phyloP scores from a whole-genome alignment of 2,329 filamentous ascomycete species.

The Aspergillus caelatus region DNA sequence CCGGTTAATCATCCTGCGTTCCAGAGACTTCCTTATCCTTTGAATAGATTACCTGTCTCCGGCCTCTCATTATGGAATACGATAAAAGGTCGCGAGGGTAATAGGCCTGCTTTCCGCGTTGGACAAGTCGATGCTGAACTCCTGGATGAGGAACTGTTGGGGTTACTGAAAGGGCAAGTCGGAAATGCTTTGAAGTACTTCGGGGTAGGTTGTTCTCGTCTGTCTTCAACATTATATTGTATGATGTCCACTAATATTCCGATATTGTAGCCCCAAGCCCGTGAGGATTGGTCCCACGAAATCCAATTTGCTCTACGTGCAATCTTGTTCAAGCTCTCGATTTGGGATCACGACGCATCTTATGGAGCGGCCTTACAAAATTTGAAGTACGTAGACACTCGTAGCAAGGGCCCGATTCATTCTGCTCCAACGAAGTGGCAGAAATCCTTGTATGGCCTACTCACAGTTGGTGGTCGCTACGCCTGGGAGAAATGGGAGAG shows the following conservation, averaged over 20 bases:
- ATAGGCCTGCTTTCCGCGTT: constrained; percentile 83
- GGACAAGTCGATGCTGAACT: constrained; percentile 96
- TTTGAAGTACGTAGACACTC: constrained; percentile 83
- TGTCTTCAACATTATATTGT: neutral
- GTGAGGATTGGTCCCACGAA: constrained; percentile 86
- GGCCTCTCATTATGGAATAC: constrained; percentile 66
- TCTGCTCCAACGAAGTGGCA: constrained; percentile 77
- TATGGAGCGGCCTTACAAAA: constrained; percentile 95
- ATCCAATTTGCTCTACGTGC: constrained; percentile 77
- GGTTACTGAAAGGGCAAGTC: constrained; percentile 82
- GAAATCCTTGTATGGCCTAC: constrained; percentile 78
- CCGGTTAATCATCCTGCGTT: constrained; percentile 57
- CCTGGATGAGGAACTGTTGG: constrained; percentile 87
- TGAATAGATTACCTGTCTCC: constrained; percentile 56
- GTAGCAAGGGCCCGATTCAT: constrained; percentile 63
- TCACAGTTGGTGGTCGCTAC: constrained; percentile 87
- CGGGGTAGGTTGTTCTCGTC: constrained; percentile 56
- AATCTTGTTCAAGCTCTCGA: constrained; percentile 87
- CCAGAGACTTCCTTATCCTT: constrained; percentile 63
- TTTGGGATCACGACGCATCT: constrained; percentile 95
- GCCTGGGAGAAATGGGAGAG: constrained; percentile 91
- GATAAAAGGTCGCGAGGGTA: constrained; percentile 74
- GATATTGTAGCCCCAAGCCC: constrained; percentile 58
- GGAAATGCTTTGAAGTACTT: constrained; percentile 87
- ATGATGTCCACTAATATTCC: constrained; percentile 12